Conservation (phyloP, 768 basidiomycete species). For the Obba rivulosa region DNA sequence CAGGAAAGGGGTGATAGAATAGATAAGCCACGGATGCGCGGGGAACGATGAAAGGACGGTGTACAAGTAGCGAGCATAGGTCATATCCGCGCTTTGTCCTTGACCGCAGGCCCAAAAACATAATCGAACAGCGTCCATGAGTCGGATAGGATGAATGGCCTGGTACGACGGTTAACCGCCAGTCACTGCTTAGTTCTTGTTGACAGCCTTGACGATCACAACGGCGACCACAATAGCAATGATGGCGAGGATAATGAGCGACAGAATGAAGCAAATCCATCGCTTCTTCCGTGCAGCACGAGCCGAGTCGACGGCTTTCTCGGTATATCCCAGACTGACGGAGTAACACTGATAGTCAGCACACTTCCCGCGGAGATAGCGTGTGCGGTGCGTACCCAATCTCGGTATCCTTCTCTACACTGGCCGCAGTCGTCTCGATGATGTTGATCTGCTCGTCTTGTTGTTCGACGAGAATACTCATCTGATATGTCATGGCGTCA, state of each 20-base stretch:
- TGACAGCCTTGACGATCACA: constrained; percentile 40
- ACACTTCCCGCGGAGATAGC: neutral
- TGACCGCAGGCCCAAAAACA: neutral
- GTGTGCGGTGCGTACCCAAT: constrained; percentile 50
- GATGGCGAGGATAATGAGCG: constrained; percentile 56
- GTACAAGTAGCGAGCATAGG: too few species aligned
- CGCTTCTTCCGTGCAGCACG: constrained; percentile 89
- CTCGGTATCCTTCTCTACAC: constrained; percentile 80
- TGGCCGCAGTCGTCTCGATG: constrained; percentile 72
- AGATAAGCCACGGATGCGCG: neutral
- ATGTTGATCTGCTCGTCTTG: constrained; percentile 84
- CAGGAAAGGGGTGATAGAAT: neutral
- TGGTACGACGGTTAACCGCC: neutral
- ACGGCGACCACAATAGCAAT: constrained; percentile 61
- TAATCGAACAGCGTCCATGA: neutral
- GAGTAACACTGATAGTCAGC: neutral
- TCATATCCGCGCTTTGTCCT: too few species aligned
- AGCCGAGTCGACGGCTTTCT: constrained; percentile 83
- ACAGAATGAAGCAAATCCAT: constrained; percentile 91
- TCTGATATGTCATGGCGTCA: constrained; percentile 38
- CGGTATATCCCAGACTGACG: constrained; percentile 73
- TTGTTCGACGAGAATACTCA: constrained; percentile 93
- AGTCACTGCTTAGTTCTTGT: constrained; percentile 28
- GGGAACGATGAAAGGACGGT: neutral
- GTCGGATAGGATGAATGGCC: constrained; percentile 6